Conservation (phyloP, 345 rosid species). For the Linum trigynum region DNA sequence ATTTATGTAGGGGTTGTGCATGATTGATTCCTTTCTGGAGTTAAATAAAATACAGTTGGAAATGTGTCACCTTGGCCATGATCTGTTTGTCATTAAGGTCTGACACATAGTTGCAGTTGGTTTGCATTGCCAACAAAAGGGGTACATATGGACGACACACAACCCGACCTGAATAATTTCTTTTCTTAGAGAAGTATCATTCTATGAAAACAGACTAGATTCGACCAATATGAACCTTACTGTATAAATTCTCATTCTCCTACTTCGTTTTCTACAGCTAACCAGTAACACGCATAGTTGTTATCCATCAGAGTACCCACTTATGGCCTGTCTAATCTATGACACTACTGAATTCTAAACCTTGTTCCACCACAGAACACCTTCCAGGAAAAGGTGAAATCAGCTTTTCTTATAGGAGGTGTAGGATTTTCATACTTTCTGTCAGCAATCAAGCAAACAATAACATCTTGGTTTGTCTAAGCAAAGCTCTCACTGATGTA, state of each 20-base stretch:
- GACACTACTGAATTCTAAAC: neutral
- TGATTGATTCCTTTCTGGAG: neutral
- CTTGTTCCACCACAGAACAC: neutral
- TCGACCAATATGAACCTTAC: neutral
- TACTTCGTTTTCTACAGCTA: neutral
- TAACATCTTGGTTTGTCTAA: neutral
- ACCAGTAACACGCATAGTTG: neutral
- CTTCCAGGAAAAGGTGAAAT: neutral
- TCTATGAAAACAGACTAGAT: neutral
- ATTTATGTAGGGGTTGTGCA: neutral
- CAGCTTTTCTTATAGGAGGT: neutral
- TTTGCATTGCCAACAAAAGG: neutral
- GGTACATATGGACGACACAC: neutral
- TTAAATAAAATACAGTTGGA: neutral
- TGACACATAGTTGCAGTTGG: neutral
- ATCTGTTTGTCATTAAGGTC: neutral
- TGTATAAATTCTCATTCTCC: neutral
- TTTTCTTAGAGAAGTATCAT: neutral
- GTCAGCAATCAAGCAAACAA: neutral
- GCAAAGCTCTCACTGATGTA: neutral
- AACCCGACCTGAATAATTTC: neutral
- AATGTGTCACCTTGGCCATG: neutral
- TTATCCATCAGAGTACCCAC: too few species aligned
- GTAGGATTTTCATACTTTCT: neutral
- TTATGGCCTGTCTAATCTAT: too few species aligned